A percentile compares a stretch with the other conserved stretches of the same genome.
Conservation (phyloP, 495 filamentous ascomycete genomes). For the Annulohypoxylon stygium region DNA sequence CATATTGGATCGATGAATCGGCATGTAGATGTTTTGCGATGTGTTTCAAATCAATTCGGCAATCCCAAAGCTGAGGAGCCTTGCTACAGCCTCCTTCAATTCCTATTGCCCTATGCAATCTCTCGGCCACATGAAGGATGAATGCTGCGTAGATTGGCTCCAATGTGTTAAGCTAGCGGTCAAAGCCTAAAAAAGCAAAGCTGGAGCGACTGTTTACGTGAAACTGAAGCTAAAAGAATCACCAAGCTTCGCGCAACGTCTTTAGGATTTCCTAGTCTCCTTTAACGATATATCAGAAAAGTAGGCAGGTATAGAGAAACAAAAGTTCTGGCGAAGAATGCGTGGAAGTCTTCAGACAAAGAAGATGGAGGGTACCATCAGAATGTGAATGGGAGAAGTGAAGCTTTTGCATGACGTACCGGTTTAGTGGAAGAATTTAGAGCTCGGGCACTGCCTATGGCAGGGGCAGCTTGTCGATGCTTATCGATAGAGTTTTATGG, state of each 20-base stretch:
- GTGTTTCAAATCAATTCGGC: neutral
- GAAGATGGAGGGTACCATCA: neutral
- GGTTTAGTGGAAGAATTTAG: slow-evolving; percentile 30
- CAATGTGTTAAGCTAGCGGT: neutral
- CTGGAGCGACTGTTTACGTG: neutral
- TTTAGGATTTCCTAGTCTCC: neutral
- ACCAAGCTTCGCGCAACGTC: neutral
- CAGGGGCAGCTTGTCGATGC: neutral
- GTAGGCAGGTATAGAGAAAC: neutral
- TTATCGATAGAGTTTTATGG: slow-evolving; percentile 28
- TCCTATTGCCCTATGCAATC: neutral
- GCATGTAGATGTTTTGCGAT: neutral
- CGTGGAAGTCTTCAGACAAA: neutral
- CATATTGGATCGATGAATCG: slow-evolving; percentile 35
- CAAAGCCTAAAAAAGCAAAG: too few relatives aligned
- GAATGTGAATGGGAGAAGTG: slow-evolving; percentile 5
- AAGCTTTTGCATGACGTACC: slow-evolving; percentile 38
- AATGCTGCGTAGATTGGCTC: neutral
- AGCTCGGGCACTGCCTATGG: neutral
- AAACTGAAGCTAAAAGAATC: neutral
- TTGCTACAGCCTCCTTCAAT: neutral
- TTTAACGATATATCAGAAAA: neutral
- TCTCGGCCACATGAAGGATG: neutral
- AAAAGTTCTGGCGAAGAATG: neutral
- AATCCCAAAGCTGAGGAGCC: neutral